Evolutionary conservation across 163 green algal genomes (phyloP).

Genomic region (Chlorella variabilis): DNA sequence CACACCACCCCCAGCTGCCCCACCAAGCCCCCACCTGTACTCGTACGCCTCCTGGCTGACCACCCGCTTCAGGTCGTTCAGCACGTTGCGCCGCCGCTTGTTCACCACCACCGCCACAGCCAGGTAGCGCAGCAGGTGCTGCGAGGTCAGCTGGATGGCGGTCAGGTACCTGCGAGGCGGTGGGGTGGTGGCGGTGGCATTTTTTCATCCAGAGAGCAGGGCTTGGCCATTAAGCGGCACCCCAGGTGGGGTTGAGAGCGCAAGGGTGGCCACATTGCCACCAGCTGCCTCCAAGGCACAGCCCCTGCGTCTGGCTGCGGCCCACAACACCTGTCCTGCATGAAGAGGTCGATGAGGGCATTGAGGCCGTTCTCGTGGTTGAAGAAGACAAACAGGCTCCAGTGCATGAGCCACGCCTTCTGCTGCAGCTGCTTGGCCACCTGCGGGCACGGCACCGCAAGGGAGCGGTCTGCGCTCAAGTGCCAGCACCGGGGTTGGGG

Average conservation of each 20-base stretch:
- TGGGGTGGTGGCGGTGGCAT: too few relatives aligned
- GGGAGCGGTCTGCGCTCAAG: too few relatives aligned
- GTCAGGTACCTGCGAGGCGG: slow-evolving; percentile 81
- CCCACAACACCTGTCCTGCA: slow-evolving; percentile 74
- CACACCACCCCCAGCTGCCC: not conserved
- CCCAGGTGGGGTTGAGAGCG: too few relatives aligned
- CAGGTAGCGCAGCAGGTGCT: slow-evolving; percentile 96
- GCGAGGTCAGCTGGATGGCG: slow-evolving; percentile 94
- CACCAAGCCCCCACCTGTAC: slow-evolving; percentile 13
- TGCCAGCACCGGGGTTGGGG: too few relatives aligned
- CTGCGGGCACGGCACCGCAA: too few relatives aligned
- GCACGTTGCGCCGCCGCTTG: slow-evolving; percentile 81
- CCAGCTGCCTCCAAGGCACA: too few relatives aligned
- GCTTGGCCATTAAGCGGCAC: too few relatives aligned
- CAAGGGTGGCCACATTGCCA: too few relatives aligned
- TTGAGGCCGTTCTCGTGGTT: slow-evolving; percentile 97
- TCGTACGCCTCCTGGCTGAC: slow-evolving; percentile 81
- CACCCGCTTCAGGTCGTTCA: slow-evolving; percentile 88
- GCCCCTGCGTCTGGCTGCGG: too few relatives aligned
- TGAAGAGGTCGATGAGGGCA: slow-evolving; percentile 96
- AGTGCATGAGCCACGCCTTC: slow-evolving; percentile 98
- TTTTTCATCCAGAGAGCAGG: not conserved
- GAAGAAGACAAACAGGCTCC: slow-evolving; percentile 98
- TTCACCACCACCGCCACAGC: slow-evolving; percentile 91
- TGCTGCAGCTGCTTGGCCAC: slow-evolving; percentile 92